These are phyloP conservation scores for Ophiocordyceps camponoti-leonardi DNA, from an alignment of 2,329 filamentous ascomycete species.

Conservation along the genomic window DNA sequence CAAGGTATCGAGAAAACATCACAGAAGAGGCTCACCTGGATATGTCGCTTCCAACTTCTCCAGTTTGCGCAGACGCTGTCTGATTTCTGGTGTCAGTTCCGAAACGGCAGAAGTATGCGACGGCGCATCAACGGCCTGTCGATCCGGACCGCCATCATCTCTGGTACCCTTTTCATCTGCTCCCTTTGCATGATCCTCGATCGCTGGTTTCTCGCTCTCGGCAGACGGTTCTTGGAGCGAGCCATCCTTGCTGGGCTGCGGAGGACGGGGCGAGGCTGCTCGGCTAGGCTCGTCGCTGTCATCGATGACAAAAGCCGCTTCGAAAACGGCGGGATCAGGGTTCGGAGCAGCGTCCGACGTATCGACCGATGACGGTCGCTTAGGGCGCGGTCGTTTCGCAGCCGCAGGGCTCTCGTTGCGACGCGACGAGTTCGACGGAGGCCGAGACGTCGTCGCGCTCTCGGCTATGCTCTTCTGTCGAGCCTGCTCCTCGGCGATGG, in stretches of 20 bases:
- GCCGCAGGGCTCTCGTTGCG: slow-evolving; percentile 12
- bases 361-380: slow-evolving; percentile 18
- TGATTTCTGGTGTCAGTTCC: slow-evolving; percentile 59
- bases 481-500: slow-evolving; percentile 83
- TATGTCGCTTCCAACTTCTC: slow-evolving; percentile 82
- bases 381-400: slow-evolving; percentile 12
- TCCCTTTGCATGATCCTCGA: slow-evolving; percentile 8
- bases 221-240: slow-evolving; percentile 5
- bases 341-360: slow-evolving; percentile 25
- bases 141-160: neutral
- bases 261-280: slow-evolving; percentile 36
- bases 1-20: neutral
- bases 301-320: slow-evolving; percentile 72
- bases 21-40: slow-evolving; percentile 37
- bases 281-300: slow-evolving; percentile 57
- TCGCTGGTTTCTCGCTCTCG: slow-evolving; percentile 8
- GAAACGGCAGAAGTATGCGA: slow-evolving; percentile 7
- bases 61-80: slow-evolving; percentile 62
- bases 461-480: slow-evolving; percentile 44
- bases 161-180: slow-evolving; percentile 2
- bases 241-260: slow-evolving; percentile 17
- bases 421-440: slow-evolving; percentile 3
- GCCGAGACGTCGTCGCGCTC: slow-evolving; percentile 22
- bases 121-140: neutral
- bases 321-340: slow-evolving; percentile 76